A percentile compares a stretch with the other conserved stretches of the same genome.
phyloP scores from a whole-genome alignment of 352 stramenopile genomes.

The Globisporangium megalacanthum region DNA sequence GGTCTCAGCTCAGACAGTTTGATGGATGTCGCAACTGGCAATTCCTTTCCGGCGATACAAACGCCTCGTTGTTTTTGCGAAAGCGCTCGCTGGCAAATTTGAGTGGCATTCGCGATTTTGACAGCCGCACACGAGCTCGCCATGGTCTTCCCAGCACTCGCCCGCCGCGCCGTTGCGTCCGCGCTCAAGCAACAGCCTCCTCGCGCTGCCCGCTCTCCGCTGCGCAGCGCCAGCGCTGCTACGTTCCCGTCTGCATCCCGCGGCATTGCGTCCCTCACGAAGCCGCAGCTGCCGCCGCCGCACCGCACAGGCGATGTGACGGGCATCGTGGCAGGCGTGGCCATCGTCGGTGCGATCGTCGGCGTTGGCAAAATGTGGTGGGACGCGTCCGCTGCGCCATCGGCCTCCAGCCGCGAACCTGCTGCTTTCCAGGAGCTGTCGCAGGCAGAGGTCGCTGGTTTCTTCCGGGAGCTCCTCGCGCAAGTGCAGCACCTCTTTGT shows the following conservation, averaged over 20 bases:
- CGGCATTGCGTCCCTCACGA: conserved; percentile 3
- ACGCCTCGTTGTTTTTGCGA: background rate
- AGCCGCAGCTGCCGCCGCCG: conserved; percentile 10
- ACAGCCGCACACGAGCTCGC: background rate
- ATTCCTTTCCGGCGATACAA: too few species aligned
- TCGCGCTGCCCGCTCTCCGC: conserved; percentile 2
- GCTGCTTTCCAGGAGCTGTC: conserved; percentile 47
- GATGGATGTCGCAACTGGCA: too few species aligned
- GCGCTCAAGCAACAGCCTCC: conserved; percentile 14
- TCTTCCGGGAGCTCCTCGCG: conserved; percentile 68
- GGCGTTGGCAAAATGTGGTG: conserved; percentile 86
- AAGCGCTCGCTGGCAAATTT: background rate
- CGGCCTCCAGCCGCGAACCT: conserved; percentile 1
- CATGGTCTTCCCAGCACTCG: conserved; percentile 27
- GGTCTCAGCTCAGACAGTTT: too few species aligned
- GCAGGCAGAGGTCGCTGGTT: conserved; percentile 50
- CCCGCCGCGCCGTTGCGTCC: conserved; percentile 21
- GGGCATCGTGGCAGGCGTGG: conserved; percentile 59
- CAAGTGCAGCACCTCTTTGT: conserved; percentile 68
- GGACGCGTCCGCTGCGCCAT: conserved; percentile 51
- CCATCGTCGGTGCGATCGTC: conserved; percentile 55
- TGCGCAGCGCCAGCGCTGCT: conserved; percentile 2
- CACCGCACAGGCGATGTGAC: conserved; percentile 51
- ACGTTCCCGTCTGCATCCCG: background rate
- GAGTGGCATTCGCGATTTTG: background rate